Base-by-base conservation (phyloP, 495 filamentous ascomycete species). In the Chaetomium cochliodes region DNA sequence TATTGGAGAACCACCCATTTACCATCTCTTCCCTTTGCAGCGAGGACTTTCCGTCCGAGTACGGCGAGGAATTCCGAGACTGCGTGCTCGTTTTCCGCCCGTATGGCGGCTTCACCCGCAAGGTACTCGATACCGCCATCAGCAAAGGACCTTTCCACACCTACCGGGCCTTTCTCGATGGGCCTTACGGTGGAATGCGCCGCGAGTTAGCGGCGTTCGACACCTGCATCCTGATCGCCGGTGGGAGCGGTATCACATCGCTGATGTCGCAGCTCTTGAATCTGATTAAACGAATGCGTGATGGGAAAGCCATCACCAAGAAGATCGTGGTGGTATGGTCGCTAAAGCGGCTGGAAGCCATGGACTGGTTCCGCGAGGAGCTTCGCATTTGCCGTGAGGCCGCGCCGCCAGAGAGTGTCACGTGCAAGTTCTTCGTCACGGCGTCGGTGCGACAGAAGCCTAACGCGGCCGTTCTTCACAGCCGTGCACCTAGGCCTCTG, bases 311-410 rank as follows among this genome's bases (percentile, higher is more conserved):
- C 39, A 90, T 97, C 60, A 96, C 93, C 18, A 91, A 87, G 76
- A 90, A 89, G 60, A 88, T 98, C 30, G 88, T 92, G 23, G 90
- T 98, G 6, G 85, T 98, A 15, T 98, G 93, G 93, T 87, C 92
- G 22, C 79, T 98, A 53, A 93, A 93, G 74, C 86, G 88, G 58
- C 85, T 91, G 42, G 93, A 97, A 76, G 91, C 91, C 9, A 92
- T 98, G 85, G 92, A 96, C 73, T 98, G 93, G 93, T 98, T 98
- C 83, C 90, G 90, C 72, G 93, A 97, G 78, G 94, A 97, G 73
- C 81, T 97, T 50, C 83, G 91, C 54, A 92, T 97, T 69, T 94
- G 93, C 78, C 82, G 91, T 65, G 89, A 97, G 72, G 86, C 84
- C 67, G 90, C 93, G 58, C 90, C 92, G 28, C 85, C 90, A 52